Evolutionary conservation across 805 yeast genomes (phyloP), one percentile per base, ranked within the genome.

Genomic region (Kuraishia ogatae): DNA sequence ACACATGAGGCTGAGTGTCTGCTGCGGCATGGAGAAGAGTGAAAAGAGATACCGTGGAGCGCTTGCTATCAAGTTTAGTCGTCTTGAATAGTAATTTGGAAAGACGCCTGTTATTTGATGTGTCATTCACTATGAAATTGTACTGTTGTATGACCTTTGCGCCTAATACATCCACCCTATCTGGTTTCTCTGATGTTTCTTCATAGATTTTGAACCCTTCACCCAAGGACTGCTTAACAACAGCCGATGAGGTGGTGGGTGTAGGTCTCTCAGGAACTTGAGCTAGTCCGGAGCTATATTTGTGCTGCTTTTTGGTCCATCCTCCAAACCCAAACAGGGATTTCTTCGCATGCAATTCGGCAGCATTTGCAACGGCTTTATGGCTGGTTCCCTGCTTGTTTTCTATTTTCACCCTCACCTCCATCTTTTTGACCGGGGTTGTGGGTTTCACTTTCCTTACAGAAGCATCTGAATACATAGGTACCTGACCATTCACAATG

Each of bases 101-200:
- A n/a, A 62, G 57, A 22, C 65, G 56, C 35, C 59, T 59, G 48
- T 59, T 63, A 54, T 61, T 59, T 11, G 21, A 15, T 7, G 22
- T 20, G 13, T 53, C 39, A 21, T 39, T 48, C 19, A 49, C 49
- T 10, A 53, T 28, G 28, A 35, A 10, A 17, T 53, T 29, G 28
- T 49, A 78, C 64, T 87, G 92, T 60, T 83, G 86, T 26, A 85
- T 77, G 2, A 87, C 82, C 63, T 90, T 73, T 2, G 89, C 89
- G 66, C 89, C 82, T 55, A 87, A 67, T 8, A 84, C 71, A 66
- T 87, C 93, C 56, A 82, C 75, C 59, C 82, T 77, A 13, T 62
- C 63, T 8, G 57, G 53, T 2, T 8, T 35, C 43, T 35, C 43
- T 11, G n/a, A 4, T 10, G 43, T 35, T 35, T 35, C 54, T 19